Base-by-base conservation (phyloP, 495 filamentous ascomycete species). In the Neurospora tetraspora region DNA sequence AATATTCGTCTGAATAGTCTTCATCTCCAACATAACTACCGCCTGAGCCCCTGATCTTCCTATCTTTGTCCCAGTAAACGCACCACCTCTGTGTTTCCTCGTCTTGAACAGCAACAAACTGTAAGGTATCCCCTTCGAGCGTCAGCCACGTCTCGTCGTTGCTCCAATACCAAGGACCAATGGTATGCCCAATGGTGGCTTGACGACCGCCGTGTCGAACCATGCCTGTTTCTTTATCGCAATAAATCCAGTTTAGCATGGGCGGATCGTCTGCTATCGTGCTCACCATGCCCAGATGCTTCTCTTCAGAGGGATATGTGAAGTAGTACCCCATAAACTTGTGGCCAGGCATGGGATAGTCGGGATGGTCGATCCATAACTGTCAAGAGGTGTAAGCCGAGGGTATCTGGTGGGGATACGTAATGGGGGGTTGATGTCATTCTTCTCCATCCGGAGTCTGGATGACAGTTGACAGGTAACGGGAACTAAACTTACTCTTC, bases 241-340 rank as follows among this genome's bases (percentile, higher is more conserved):
- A 84, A 71, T 87, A 91, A 12, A 91, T 86, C 89, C 89, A 91
- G 81, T 90, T 88, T 37, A 91, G 84, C 82, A 87, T 84, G 20
- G 89, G 89, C 5, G 88, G 87, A 72, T 88, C 86, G 70, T 88
- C 87, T 1, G 80, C 79, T 75, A 89, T 87, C 61, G 85, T 85
- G 39, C 87, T 86, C 71, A 91, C 88, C 71, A 89, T 79, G 5
- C 88, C 88, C 71, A 85, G 83, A 77, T 85, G 87, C 68, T 85
- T 78, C 68, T 83, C 83, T n/a, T 86, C 84, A 20, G 82, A 80
- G 27, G 89, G 89, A 75, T 89, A 89, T 11, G 83, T 83, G 74
- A 89, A 88, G 78, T 87, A 89, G 76, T 87, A 90, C 14, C 88
- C 88, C 73, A 85, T 84, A 75, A 90, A 89, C 36, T 83, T 85